A percentile compares a stretch with the other conserved stretches of the same genome.
Conservation (phyloP, 345 rosid species). For the Arabis alpina region DNA sequence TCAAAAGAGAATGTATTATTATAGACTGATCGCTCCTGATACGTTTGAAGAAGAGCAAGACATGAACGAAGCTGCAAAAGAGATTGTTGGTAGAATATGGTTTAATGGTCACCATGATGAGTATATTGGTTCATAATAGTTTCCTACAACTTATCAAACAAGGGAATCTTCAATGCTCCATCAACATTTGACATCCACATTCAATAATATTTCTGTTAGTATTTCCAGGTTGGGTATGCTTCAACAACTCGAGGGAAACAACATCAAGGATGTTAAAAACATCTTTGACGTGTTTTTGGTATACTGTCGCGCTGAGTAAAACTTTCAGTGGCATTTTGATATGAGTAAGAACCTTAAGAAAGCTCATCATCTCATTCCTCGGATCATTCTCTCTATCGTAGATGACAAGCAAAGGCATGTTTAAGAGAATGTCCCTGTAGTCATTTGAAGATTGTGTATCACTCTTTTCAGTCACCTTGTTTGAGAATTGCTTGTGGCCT, state of each 20-base stretch:
- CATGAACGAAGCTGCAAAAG: background rate
- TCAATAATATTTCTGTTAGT: background rate
- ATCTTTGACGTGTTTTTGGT: constrained; percentile 70
- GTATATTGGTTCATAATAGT: constrained; percentile 51
- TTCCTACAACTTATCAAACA: constrained; percentile 60
- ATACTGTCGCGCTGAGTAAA: constrained; percentile 63
- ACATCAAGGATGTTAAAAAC: constrained; percentile 67
- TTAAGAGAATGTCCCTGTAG: constrained; percentile 62
- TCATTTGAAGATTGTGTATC: constrained; percentile 29
- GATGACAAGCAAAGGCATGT: constrained; percentile 53
- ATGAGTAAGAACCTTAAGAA: constrained; percentile 51
- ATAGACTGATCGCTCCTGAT: constrained; percentile 60
- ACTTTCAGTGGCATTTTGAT: constrained; percentile 34
- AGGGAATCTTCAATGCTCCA: constrained; percentile 40
- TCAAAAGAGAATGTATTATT: constrained; percentile 54
- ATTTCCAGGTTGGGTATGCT: background rate
- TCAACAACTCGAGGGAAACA: constrained; percentile 44
- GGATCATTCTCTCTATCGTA: constrained; percentile 61
- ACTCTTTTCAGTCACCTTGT: constrained; percentile 51
- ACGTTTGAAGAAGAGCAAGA: constrained; percentile 46
- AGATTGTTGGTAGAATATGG: background rate
- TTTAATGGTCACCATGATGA: constrained; percentile 55
- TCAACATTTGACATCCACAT: background rate
- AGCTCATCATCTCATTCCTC: constrained; percentile 62
- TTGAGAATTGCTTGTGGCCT: constrained; percentile 66